Conservation (phyloP, 345 rosid species). For the Camelina laxa region DNA sequence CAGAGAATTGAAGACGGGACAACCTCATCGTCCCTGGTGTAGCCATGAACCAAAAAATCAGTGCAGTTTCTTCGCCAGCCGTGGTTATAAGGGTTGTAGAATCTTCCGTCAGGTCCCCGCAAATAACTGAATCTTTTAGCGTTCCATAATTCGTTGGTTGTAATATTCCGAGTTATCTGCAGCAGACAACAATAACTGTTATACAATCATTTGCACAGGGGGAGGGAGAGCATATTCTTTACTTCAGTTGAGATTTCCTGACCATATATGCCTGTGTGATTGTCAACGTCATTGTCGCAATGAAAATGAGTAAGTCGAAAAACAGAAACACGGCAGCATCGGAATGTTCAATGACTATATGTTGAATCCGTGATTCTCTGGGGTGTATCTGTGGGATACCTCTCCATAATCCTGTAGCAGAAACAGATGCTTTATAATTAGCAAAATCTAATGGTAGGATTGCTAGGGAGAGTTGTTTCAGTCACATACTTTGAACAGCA, state of each 20-base stretch:
- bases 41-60: slow-evolving; percentile 74
- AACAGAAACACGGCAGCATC: slow-evolving; percentile 66
- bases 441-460: neutral
- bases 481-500: slow-evolving; percentile 79
- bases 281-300: slow-evolving; percentile 68
- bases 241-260: slow-evolving; percentile 24
- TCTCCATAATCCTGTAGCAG: slow-evolving; percentile 70
- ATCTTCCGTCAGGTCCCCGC: slow-evolving; percentile 77
- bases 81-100: slow-evolving; percentile 89
- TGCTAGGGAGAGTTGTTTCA: neutral
- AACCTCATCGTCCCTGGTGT: slow-evolving; percentile 75
- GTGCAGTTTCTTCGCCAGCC: slow-evolving; percentile 87
- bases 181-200: slow-evolving; percentile 20
- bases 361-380: slow-evolving; percentile 65
- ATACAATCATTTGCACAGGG: slow-evolving; percentile 7
- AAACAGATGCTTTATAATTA: slow-evolving; percentile 17
- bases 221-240: slow-evolving; percentile 4
- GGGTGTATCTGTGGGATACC: slow-evolving; percentile 46
- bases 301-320: slow-evolving; percentile 58
- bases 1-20: slow-evolving; percentile 69
- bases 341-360: slow-evolving; percentile 63
- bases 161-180: slow-evolving; percentile 90
- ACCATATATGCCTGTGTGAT: slow-evolving; percentile 78
- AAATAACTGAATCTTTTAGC: slow-evolving; percentile 72
- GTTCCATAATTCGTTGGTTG: slow-evolving; percentile 88